Evolutionary conservation across 225 moss, liverwort and hornwort species (phyloP).

Genomic region (Neckera pumila): DNA sequence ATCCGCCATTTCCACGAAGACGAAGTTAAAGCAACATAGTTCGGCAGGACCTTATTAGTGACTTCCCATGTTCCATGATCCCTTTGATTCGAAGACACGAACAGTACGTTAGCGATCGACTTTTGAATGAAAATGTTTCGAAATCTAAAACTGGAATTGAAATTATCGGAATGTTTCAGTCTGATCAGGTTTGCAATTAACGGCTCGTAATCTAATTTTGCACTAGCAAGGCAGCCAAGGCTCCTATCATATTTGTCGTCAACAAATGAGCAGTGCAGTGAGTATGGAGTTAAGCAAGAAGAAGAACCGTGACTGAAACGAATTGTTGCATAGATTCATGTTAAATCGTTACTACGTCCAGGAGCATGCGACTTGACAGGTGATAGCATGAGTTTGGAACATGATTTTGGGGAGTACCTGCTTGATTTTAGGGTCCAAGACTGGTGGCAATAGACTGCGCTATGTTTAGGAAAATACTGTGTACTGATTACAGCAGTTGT

Average conservation of each 20-base stretch:
- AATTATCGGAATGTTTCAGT: neutral
- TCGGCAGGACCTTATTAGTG: neutral
- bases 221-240: no score
- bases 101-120: neutral
- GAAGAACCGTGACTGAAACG: neutral
- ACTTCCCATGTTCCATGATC: neutral
- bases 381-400: neutral
- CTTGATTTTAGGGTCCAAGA: neutral
- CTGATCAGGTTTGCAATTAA: neutral
- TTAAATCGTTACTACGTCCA: neutral
- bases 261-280: neutral
- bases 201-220: neutral
- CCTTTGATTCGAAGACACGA: neutral
- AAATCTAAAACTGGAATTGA: neutral
- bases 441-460: neutral
- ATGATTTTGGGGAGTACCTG: neutral
- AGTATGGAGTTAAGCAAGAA: neutral
- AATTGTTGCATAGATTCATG: neutral
- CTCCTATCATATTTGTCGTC: neutral
- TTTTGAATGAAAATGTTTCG: neutral
- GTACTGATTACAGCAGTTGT: neutral
- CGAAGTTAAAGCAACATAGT: neutral
- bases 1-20: neutral
- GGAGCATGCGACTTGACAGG: neutral
- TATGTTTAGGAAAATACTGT: neutral